These are phyloP conservation scores for Betula pendula DNA, from an alignment of 306 rosid genomes.

Conservation along the genomic window DNA sequence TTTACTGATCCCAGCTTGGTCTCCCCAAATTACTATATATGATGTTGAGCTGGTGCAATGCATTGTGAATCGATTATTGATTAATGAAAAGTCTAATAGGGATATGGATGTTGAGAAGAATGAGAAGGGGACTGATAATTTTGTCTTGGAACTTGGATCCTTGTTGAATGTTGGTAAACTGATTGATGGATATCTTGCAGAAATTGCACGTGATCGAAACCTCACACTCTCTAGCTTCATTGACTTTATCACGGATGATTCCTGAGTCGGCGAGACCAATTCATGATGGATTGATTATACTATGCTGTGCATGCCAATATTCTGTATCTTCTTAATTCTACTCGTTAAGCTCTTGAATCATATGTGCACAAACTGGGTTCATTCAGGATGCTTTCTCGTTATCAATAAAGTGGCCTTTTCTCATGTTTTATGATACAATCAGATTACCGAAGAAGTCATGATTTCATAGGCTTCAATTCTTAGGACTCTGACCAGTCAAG, in stretches of 20 bases:
- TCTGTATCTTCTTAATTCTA: too few species aligned
- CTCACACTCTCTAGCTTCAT: slow-evolving; percentile 59
- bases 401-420: neutral
- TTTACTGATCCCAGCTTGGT: too few species aligned
- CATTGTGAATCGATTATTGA: slow-evolving; percentile 55
- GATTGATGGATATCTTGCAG: slow-evolving; percentile 69
- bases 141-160: slow-evolving; percentile 51
- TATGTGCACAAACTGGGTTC: too few species aligned
- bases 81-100: slow-evolving; percentile 39
- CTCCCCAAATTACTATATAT: slow-evolving; percentile 44
- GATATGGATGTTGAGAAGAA: slow-evolving; percentile 45
- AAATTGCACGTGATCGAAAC: slow-evolving; percentile 70
- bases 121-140: slow-evolving; percentile 54
- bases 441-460: neutral
- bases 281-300: slow-evolving; percentile 64
- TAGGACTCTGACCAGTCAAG: neutral
- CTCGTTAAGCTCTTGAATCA: too few species aligned
- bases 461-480: neutral
- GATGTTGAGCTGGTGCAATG: slow-evolving; percentile 69
- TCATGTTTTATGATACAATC: neutral
- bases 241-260: slow-evolving; percentile 60
- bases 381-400: too few species aligned
- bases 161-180: slow-evolving; percentile 71
- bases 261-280: slow-evolving; percentile 79
- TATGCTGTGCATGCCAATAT: too few species aligned